A percentile compares a stretch with the other conserved stretches of the same genome.
These are phyloP conservation scores for Cercospora sesami DNA, from an alignment of 2,329 filamentous ascomycete genomes.

Conservation along the genomic window DNA sequence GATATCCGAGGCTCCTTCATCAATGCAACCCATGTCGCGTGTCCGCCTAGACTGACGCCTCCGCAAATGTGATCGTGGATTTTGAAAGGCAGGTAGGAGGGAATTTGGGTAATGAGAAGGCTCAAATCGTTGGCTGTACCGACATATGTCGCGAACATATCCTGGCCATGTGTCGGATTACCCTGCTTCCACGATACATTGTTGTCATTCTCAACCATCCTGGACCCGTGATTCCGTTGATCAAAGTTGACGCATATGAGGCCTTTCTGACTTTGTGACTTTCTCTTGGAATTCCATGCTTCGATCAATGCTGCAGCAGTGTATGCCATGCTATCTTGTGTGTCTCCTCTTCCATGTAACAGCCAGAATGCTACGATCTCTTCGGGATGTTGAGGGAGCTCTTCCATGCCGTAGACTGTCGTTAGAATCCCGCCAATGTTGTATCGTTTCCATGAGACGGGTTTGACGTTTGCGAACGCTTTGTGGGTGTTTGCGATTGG, in stretches of 20 bases:
- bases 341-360: constrained; percentile 74
- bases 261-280: constrained; percentile 48
- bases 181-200: constrained; percentile 80
- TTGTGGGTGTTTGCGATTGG: constrained; percentile 35
- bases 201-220: constrained; percentile 64
- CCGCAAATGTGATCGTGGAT: constrained; percentile 69
- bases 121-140: constrained; percentile 74
- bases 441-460: constrained; percentile 64
- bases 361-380: constrained; percentile 84
- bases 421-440: constrained; percentile 76
- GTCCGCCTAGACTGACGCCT: constrained; percentile 83
- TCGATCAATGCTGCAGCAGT: constrained; percentile 68
- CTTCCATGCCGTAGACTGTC: constrained; percentile 76
- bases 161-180: constrained; percentile 78
- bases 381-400: constrained; percentile 57
- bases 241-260: constrained; percentile 85
- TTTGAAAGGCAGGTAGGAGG: constrained; percentile 62
- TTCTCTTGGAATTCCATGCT: constrained; percentile 61
- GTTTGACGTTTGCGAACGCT: constrained; percentile 34
- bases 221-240: constrained; percentile 85
- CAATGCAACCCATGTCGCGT: constrained; percentile 80
- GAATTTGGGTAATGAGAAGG: constrained; percentile 73
- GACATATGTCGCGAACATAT: constrained; percentile 82
- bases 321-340: constrained; percentile 70
- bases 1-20: constrained; percentile 75